Evolutionary conservation across 2,329 filamentous ascomycete genomes (phyloP), one percentile per base, ranked within the genome.

Genomic region (Diaporthe ilicicola): DNA sequence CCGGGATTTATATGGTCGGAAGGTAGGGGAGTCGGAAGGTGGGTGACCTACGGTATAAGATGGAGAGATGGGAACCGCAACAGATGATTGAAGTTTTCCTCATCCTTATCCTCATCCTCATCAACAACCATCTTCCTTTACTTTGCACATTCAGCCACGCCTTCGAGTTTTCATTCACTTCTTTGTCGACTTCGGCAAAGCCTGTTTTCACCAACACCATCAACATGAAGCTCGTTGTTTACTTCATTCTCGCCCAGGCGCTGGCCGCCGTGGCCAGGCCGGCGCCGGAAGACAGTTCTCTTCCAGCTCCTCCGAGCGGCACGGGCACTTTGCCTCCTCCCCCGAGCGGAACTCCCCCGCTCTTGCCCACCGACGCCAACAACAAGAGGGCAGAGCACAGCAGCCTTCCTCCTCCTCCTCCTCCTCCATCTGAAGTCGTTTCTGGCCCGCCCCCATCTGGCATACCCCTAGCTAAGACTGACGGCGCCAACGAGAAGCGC

Each of bases 241-340:
- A 39, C 51, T 39, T 67, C 32, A 24, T 67, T 44, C 64, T 67
- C n/a, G 37, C 50, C 46, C 48, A 54, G 50, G 64, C 64, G 50
- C 64, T 67, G 64, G 64, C 64, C 64, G 64, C 48, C 64, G 48
- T 53, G 34, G 64, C 64, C 46, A 48, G 48, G 64, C 64, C 64
- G 19, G 64, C 64, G 64, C 64, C 48, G 19, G 64, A 48, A 39
- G 34, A 39, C 24, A 54, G 39, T 17, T 15, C 37, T 22, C 34
- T 42, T 22, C 46, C 50, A 17, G 48, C 48, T 32, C 51, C 50
- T 3, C 48, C 39, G 9, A 67, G 48, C 48, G 50, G 34, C 15
- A 54, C 48, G 12, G 55, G 24, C 24, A 32, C 9, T 61, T 22
- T 61, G 13, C 55, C 17, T 59, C 55, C 51, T 54, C 51, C 51